phyloP scores from a whole-genome alignment of 345 rosid genomes.

The Camelina sativa region DNA sequence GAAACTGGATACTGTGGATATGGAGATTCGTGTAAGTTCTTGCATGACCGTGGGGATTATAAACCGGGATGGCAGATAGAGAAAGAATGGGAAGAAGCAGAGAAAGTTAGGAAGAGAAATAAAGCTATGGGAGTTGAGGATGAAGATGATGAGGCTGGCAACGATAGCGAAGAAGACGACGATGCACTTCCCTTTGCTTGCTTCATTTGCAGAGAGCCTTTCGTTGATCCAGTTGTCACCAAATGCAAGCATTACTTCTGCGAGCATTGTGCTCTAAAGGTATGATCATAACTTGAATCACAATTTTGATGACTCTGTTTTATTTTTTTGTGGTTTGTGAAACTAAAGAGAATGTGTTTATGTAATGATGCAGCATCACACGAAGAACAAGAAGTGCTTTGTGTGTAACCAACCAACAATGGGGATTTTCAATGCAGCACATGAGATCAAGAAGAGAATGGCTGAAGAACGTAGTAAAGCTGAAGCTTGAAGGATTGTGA shows the following conservation, averaged over 20 bases:
- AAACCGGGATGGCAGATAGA: constrained; percentile 93
- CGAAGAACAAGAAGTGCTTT: constrained; percentile 87
- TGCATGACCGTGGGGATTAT: constrained; percentile 95
- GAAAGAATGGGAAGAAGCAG: constrained; percentile 93
- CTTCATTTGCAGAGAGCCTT: constrained; percentile 77
- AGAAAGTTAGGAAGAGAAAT: constrained; percentile 78
- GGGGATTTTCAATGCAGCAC: constrained; percentile 83
- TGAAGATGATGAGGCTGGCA: constrained; percentile 52
- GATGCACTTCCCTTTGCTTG: constrained; percentile 81
- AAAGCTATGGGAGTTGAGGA: constrained; percentile 68
- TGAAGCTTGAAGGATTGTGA: constrained; percentile 32
- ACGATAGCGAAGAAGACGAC: constrained; percentile 54
- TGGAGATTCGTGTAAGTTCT: constrained; percentile 87
- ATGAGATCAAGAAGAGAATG: constrained; percentile 61
- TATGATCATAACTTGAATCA: constrained; percentile 19
- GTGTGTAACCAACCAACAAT: constrained; percentile 86
- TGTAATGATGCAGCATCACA: constrained; percentile 65
- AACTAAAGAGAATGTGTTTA: neutral
- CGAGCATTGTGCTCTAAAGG: constrained; percentile 95
- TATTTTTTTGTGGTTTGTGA: neutral
- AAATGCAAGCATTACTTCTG: constrained; percentile 92
- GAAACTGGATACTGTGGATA: constrained; percentile 95
- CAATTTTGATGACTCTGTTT: neutral
- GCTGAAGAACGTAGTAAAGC: constrained; percentile 43
- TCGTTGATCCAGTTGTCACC: constrained; percentile 84